Conservation (phyloP, 331 rosid genomes). For the Saraca asoca region DNA sequence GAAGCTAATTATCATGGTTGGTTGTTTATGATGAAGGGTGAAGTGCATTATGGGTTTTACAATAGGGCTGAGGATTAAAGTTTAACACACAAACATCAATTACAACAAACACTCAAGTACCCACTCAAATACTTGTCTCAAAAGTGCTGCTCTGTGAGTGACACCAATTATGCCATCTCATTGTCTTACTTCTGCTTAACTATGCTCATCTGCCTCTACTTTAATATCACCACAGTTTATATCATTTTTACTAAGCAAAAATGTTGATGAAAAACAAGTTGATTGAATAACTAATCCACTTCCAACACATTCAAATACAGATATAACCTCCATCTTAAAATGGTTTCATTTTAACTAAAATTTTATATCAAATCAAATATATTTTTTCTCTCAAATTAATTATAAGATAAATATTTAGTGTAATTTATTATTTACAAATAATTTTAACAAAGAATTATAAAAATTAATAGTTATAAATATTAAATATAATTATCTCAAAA, state of each 20-base stretch:
- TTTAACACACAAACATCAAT: no score
- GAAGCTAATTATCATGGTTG: slow-evolving; percentile 16
- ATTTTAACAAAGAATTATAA: no score
- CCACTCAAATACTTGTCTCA: slow-evolving; percentile 50
- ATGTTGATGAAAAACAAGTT: slow-evolving; percentile 26
- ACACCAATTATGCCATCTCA: slow-evolving; percentile 50
- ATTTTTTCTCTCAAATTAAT: neutral
- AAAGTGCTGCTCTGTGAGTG: no score
- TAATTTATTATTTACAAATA: neutral
- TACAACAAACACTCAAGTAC: slow-evolving; percentile 48
- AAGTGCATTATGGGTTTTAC: slow-evolving; percentile 19
- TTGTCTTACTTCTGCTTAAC: slow-evolving; percentile 63
- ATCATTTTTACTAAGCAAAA: no score
- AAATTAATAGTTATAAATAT: no score
- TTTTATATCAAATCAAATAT: slow-evolving; percentile 36
- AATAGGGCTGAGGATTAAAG: no score
- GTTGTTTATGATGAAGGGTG: slow-evolving; percentile 24
- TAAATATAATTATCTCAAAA: no score
- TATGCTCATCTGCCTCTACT: neutral
- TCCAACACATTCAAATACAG: slow-evolving; percentile 36
- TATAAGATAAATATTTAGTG: neutral
- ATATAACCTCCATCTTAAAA: slow-evolving; percentile 34
- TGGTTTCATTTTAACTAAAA: no score
- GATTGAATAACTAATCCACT: no score
- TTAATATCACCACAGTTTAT: no score